Percentiles rank a stretch among this genome's conserved stretches.
These are phyloP conservation scores for Tranzscheliella williamsii DNA, from an alignment of 1,284 basidiomycete genomes.

Conservation along the genomic window DNA sequence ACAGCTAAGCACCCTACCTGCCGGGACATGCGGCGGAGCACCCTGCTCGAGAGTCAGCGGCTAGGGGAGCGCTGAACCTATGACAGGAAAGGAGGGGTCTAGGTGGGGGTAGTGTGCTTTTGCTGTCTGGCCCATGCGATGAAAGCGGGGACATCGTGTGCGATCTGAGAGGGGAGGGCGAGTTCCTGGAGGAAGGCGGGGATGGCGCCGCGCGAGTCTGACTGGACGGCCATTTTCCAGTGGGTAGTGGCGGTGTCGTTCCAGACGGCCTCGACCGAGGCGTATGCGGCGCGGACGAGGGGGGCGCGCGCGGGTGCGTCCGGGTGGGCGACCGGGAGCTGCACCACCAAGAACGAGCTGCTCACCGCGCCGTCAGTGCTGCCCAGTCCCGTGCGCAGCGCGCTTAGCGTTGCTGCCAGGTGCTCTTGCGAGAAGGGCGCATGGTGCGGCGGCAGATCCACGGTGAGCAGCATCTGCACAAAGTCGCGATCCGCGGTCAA, in stretches of 20 bases:
- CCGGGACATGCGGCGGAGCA: too few species aligned
- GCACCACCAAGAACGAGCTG: constrained; percentile 48
- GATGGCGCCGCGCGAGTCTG: constrained; percentile 47
- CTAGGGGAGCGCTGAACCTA: too few species aligned
- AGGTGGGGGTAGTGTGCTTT: too few species aligned
- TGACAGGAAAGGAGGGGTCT: too few species aligned
- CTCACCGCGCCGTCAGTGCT: constrained; percentile 8
- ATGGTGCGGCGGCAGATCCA: constrained; percentile 45
- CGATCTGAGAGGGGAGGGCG: constrained; percentile 49
- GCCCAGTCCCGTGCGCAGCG: constrained; percentile 10
- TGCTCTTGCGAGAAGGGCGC: constrained; percentile 47
- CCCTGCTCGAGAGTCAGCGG: too few species aligned
- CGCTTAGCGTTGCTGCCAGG: constrained; percentile 17
- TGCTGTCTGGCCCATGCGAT: constrained; percentile 42
- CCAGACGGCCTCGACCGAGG: constrained; percentile 49
- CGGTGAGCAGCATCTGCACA: constrained; percentile 47
- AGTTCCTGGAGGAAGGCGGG: constrained; percentile 50
- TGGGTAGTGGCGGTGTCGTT: constrained; percentile 13
- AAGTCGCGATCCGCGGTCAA: constrained; percentile 53
- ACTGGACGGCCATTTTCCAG: constrained; percentile 50
- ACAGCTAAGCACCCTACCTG: too few species aligned
- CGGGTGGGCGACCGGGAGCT: constrained; percentile 38
- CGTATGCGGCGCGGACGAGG: constrained; percentile 48
- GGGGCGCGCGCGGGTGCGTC: constrained; percentile 10
- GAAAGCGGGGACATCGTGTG: constrained; percentile 51